These are phyloP conservation scores for Omphalea diandra DNA, from an alignment of 441 rosid genomes.

Conservation along the genomic window DNA sequence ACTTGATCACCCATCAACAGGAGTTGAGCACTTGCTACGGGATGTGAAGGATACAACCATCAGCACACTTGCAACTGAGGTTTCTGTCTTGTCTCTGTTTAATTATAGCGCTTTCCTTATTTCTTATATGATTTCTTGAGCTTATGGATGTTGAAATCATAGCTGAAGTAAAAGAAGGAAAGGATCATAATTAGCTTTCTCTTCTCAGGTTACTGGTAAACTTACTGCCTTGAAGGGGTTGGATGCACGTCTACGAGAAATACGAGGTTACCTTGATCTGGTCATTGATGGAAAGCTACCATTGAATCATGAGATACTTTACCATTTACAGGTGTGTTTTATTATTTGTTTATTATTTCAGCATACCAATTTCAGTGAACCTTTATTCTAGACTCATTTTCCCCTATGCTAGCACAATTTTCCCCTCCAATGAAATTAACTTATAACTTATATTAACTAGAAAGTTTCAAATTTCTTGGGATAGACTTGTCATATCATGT, in stretches of 20 bases:
- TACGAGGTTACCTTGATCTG: conserved; percentile 39
- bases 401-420: too few relatives aligned
- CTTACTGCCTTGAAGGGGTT: conserved; percentile 47
- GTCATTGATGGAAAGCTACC: conserved; percentile 47
- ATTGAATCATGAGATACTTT: conserved; percentile 44
- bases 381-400: too few relatives aligned
- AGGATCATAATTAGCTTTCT: neutral
- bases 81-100: neutral
- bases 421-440: neutral
- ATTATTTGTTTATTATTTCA: neutral
- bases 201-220: conserved; percentile 38
- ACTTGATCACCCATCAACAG: conserved; percentile 23
- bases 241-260: conserved; percentile 45
- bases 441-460: neutral
- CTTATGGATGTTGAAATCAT: neutral
- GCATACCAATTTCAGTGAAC: neutral
- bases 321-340: conserved; percentile 49
- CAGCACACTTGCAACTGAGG: conserved; percentile 24
- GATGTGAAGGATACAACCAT: conserved; percentile 70
- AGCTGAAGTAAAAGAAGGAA: neutral
- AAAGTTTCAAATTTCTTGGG: neutral
- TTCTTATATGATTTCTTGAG: too few relatives aligned
- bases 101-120: neutral
- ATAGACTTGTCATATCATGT: neutral
- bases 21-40: conserved; percentile 69